These are phyloP conservation scores for Gastrolobium bilobum DNA, from an alignment of 306 rosid genomes.

Conservation along the genomic window DNA sequence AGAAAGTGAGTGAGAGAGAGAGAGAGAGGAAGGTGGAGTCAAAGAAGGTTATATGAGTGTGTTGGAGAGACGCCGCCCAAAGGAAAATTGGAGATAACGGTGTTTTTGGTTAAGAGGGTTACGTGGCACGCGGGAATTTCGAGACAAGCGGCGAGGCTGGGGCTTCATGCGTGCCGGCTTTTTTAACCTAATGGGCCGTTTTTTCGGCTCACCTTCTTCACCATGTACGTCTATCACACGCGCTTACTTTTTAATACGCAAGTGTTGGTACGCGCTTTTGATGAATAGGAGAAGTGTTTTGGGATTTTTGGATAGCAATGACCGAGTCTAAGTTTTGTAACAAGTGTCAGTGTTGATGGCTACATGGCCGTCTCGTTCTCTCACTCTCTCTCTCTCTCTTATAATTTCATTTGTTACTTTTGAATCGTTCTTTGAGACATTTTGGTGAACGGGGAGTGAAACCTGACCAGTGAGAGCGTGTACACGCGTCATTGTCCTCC, in stretches of 20 bases:
- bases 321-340: conserved; percentile 31
- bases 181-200: conserved; percentile 52
- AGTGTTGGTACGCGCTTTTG: conserved; percentile 39
- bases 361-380: conserved; percentile 33
- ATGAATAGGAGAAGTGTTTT: too few species aligned
- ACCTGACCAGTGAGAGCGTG: conserved; percentile 16
- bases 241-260: neutral
- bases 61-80: conserved; percentile 64
- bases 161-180: conserved; percentile 60
- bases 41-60: conserved; percentile 49
- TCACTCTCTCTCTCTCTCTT: neutral
- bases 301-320: conserved; percentile 27
- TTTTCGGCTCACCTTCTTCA: conserved; percentile 40
- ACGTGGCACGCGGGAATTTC: conserved; percentile 67
- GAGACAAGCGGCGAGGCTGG: conserved; percentile 61
- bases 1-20: neutral
- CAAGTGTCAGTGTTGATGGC: conserved; percentile 36
- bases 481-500: conserved; percentile 56
- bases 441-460: conserved; percentile 45
- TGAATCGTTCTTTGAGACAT: conserved; percentile 53
- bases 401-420: neutral
- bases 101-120: conserved; percentile 28
- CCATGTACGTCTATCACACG: neutral
- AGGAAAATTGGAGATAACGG: conserved; percentile 23
- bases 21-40: conserved; percentile 40